Conservation (phyloP, 75 land plant species). For the Pseudotsuga menziesii region DNA sequence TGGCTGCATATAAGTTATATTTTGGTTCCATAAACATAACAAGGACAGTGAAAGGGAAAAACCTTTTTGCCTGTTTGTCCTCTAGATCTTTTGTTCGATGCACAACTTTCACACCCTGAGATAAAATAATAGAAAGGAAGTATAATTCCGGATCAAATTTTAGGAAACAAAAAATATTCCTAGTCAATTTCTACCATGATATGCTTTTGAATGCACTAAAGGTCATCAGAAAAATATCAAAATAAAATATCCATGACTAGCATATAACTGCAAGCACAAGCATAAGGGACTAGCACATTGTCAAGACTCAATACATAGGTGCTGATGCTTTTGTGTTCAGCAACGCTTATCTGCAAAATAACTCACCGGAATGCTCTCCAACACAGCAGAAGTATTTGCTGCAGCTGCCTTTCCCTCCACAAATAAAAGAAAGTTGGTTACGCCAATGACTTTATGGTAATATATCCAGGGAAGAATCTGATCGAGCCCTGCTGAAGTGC, state of each 20-base stretch:
- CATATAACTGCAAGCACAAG: not conserved
- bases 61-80: slow-evolving; percentile 95
- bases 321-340: not conserved
- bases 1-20: not conserved
- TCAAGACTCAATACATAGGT: not conserved
- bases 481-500: slow-evolving; percentile 90
- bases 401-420: slow-evolving; percentile 98
- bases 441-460: slow-evolving; percentile 90
- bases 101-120: slow-evolving; percentile 89
- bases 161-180: not conserved
- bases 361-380: slow-evolving; percentile 83
- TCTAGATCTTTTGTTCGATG: slow-evolving; percentile 87
- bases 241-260: not conserved
- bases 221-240: not conserved
- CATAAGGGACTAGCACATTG: not conserved
- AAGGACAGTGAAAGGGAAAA: not conserved
- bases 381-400: slow-evolving; percentile 59
- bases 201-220: not conserved
- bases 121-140: not conserved
- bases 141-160: not conserved
- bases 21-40: not conserved
- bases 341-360: not conserved
- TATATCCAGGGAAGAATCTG: slow-evolving; percentile 94
- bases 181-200: not conserved
- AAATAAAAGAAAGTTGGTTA: slow-evolving; percentile 78